These are phyloP conservation scores for Fraxinus paxiana DNA, from an alignment of 305 asterid species.

Conservation along the genomic window DNA sequence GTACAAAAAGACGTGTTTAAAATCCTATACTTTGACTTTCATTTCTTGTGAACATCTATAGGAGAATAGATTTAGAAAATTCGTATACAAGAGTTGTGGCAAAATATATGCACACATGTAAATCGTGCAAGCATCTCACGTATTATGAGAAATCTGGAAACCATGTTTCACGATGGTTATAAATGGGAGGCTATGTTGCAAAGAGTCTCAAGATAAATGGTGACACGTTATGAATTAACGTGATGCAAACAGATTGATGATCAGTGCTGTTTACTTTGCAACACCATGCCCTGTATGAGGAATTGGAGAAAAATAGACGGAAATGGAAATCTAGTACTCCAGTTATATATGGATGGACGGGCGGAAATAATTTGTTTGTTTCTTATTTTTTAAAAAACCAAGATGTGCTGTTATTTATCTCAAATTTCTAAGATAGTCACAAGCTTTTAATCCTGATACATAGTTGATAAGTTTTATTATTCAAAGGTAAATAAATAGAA, in stretches of 20 bases:
- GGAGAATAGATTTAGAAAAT: background rate
- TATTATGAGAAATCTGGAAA: background rate
- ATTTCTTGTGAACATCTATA: background rate
- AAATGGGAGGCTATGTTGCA: background rate
- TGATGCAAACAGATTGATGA: background rate
- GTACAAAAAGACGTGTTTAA: background rate
- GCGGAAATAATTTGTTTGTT: background rate
- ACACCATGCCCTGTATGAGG: background rate
- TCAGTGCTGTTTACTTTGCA: background rate
- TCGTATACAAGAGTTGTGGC: background rate
- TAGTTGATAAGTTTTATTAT: background rate
- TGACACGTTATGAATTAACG: background rate
- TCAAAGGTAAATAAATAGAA: background rate
- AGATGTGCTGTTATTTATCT: background rate
- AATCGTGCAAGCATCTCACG: background rate
- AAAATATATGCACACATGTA: background rate
- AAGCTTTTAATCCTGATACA: background rate
- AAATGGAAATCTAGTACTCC: background rate
- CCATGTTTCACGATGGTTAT: background rate
- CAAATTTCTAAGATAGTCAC: background rate
- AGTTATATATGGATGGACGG: background rate
- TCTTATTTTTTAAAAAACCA: background rate
- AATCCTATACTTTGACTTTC: background rate
- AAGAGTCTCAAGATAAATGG: background rate
- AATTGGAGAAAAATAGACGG: background rate